These are phyloP conservation scores for Lepraria neglecta DNA, from an alignment of 495 filamentous ascomycete genomes.

Conservation along the genomic window DNA sequence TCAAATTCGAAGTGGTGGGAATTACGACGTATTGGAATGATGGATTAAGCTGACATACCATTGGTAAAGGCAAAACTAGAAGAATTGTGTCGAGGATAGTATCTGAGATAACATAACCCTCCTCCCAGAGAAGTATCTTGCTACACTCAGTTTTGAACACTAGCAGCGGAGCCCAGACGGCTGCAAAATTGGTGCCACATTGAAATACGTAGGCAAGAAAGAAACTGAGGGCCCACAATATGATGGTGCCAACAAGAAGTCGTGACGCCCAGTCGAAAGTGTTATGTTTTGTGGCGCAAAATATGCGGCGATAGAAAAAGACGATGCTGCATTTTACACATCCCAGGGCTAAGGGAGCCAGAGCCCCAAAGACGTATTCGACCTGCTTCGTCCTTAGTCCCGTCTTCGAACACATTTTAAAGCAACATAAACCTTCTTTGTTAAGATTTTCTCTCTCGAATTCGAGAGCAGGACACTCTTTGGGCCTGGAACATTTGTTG, in stretches of 20 bases:
- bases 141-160: background rate
- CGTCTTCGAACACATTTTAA: too few relatives aligned
- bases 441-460: too few relatives aligned
- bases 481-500: too few relatives aligned
- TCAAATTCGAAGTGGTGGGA: too few relatives aligned
- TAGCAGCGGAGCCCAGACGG: background rate
- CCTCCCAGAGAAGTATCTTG: background rate
- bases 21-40: too few relatives aligned
- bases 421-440: too few relatives aligned
- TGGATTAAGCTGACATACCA: too few relatives aligned
- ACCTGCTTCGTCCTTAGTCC: too few relatives aligned
- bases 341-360: too few relatives aligned
- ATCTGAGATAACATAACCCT: background rate
- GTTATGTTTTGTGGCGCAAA: background rate
- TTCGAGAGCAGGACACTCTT: too few relatives aligned
- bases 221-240: background rate
- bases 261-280: background rate
- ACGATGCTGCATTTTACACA: background rate
- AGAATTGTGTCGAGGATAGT: background rate
- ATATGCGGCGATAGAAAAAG: background rate
- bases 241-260: background rate
- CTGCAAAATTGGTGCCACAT: background rate
- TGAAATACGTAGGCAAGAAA: background rate
- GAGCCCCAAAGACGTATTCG: too few relatives aligned
- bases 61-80: background rate